These are phyloP conservation scores for Diutina neorugosa DNA, from an alignment of 1,139 yeast species.

Conservation along the genomic window DNA sequence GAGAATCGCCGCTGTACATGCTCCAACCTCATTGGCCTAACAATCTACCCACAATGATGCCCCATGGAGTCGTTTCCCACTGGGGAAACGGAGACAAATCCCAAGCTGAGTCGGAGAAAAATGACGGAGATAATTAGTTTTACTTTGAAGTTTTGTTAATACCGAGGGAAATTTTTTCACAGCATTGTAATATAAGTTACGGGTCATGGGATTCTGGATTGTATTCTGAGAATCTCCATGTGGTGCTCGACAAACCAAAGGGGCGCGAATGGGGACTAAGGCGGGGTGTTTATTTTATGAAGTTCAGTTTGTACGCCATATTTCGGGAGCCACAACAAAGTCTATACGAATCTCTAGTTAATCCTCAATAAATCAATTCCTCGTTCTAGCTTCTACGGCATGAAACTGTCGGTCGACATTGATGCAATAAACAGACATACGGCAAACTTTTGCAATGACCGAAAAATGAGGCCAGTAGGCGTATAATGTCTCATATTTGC, in stretches of 20 bases:
- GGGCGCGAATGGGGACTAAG: neutral
- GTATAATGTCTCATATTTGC: neutral
- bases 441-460: neutral
- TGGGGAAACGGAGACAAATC: neutral
- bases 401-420: too few species aligned
- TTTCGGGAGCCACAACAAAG: too few species aligned
- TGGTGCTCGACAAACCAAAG: neutral
- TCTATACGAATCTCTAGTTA: too few species aligned
- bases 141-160: neutral
- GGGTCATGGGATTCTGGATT: neutral
- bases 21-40: neutral
- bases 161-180: neutral
- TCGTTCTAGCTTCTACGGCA: too few species aligned
- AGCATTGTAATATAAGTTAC: too few species aligned
- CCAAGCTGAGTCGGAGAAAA: neutral
- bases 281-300: neutral
- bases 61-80: neutral
- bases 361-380: too few species aligned
- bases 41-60: neutral
- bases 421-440: too few species aligned
- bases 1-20: neutral
- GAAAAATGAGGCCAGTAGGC: neutral
- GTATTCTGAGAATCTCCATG: neutral
- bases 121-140: too few species aligned
- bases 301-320: neutral